Base-by-base conservation (phyloP, 2,329 filamentous ascomycete genomes). In the Sporothrix humicola region DNA sequence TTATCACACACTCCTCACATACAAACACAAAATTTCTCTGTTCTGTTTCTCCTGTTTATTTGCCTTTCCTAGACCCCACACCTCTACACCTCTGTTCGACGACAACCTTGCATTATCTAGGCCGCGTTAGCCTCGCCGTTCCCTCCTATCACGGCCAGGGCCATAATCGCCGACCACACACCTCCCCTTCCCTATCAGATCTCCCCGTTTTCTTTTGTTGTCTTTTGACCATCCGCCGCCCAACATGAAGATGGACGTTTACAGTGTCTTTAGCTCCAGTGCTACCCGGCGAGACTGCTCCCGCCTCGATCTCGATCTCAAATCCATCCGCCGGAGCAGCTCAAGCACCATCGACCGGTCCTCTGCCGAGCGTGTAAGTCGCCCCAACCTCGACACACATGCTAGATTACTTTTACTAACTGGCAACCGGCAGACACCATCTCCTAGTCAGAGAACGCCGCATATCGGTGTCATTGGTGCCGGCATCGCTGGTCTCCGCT, bases 391-490 rank as follows among this genome's bases (percentile, higher is more conserved):
- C 4, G 31, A 2, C 31, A 3, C 48, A 15, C 26, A 13, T 8
- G 23, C 3, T 15, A 54, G 13, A 13, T n/a, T 15, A 2, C 42
- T 3, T 23, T 15, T 42, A n/a, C 65, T 69, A 13, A 69, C 26
- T 8, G 12, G 3, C n/a, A n/a, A 26, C 46, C 15, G 2, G 3
- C 15, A 73, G 74, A 72, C 72, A 13, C 65, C 71, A 13, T 66
- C 59, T 31, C 56, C 68, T 26, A 48, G 59, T 59, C 56, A 50
- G n/a, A 76, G 74, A 76, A 76, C 70, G 50, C 87, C 87, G 8
- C 89, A 89, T 75, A 82, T 93, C 56, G 89, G 88, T 46, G 83
- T 94, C n/a, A 82, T 94, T 54, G 92, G 92, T 20, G 91, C 90
- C 54, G 92, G 92, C 5, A 84, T 93, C 37, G 86, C 91, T 6